Evolutionary conservation across 2,329 filamentous ascomycete genomes (phyloP), one percentile per base, ranked within the genome.

Genomic region (Cordyceps cateniannulata): DNA sequence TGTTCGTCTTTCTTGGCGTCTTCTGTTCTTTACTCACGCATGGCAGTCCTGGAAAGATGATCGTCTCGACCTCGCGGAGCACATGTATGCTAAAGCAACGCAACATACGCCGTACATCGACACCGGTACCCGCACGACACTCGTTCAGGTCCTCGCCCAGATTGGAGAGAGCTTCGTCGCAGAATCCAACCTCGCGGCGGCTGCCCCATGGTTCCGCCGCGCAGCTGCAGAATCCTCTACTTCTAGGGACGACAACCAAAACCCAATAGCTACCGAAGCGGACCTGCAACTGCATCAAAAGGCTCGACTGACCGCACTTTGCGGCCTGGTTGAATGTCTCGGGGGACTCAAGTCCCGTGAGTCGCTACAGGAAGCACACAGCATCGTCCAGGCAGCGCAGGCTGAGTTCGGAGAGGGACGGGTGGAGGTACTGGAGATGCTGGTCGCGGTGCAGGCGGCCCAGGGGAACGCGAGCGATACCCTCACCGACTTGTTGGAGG

Each of bases 1-100:
- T 71, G 79, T 65, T 5, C 25, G 5, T 8, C 10, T 4, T 2
- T 8, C 20, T n/a, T 29, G 24, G 9, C 9, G 32, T 12, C 1
- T n/a, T n/a, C 5, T 7, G 10, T 4, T 6, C 3, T 29, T 29
- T 1, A 6, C 45, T 51, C 2, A 38, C 7, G 8, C 10, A 3
- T 24, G 2, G 25, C 54, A 93, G 90, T 83, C 87, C 32, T 96
- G 88, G 86, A 85, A 86, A 66, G 86, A 92, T 68, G 79, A 84
- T 45, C 83, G 87, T 45, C 77, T 89, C 16, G 89, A 93, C 61
- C 82, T 92, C 52, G 90, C 90, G 29, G 90, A 96, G 59, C 85
- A 91, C 71, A 85, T 95, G 79, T 93, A 88, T 71, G 73, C 73
- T 40, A 89, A 89, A 66, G 73, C 84, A 10, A 51, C 42, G n/a